Evolutionary conservation across 2,329 filamentous ascomycete species (phyloP).

Genomic region (Epichloe elymi): DNA sequence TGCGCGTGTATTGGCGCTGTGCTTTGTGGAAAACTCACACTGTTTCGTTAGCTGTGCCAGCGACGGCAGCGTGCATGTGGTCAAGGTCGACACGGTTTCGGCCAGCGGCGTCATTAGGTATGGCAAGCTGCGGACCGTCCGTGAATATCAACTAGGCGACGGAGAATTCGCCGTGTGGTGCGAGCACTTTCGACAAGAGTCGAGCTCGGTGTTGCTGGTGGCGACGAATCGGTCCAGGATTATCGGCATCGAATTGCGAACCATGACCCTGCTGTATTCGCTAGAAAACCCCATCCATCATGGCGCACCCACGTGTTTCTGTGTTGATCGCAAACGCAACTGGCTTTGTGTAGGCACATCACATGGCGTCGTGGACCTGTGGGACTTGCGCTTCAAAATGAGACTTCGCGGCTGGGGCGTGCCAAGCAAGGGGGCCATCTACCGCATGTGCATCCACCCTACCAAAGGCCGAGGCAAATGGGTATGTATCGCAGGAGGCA

Average conservation of each 20-base stretch:
- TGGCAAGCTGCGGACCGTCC: constrained; percentile 60
- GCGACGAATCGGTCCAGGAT: constrained; percentile 79
- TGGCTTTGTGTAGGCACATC: constrained; percentile 89
- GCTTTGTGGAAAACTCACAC: constrained; percentile 88
- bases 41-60: constrained; percentile 83
- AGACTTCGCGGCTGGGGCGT: constrained; percentile 81
- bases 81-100: constrained; percentile 54
- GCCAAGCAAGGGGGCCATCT: constrained; percentile 65
- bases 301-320: constrained; percentile 83
- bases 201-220: constrained; percentile 68
- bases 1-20: constrained; percentile 64
- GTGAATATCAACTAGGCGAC: constrained; percentile 64
- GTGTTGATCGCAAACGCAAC: constrained; percentile 69
- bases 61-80: constrained; percentile 81
- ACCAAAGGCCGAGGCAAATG: constrained; percentile 66
- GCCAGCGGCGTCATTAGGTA: constrained; percentile 51
- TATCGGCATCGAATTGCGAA: constrained; percentile 72
- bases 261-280: constrained; percentile 69
- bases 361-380: constrained; percentile 83
- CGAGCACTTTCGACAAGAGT: constrained; percentile 78
- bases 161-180: constrained; percentile 78
- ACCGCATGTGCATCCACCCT: constrained; percentile 68
- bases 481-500: constrained; percentile 82
- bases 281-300: constrained; percentile 84
- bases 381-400: constrained; percentile 92